phyloP scores from a whole-genome alignment of 257 asterid species.

The Gentiana dahurica region DNA sequence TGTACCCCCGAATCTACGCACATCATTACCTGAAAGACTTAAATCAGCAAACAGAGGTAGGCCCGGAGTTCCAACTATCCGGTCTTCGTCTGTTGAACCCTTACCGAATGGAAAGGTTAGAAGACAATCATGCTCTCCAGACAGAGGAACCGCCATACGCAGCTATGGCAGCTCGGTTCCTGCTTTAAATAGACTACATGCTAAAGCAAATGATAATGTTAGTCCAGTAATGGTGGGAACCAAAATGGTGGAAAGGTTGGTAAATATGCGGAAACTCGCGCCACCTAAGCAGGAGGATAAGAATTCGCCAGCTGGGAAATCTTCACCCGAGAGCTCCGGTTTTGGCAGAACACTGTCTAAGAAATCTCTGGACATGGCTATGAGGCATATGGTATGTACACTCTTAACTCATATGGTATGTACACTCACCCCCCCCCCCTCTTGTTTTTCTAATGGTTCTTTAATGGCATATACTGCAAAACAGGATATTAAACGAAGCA shows the following conservation, averaged over 20 bases:
- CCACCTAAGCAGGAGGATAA: slow-evolving; percentile 85
- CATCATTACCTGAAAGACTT: slow-evolving; percentile 79
- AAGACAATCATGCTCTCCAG: slow-evolving; percentile 91
- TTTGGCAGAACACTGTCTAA: slow-evolving; percentile 92
- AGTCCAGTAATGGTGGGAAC: slow-evolving; percentile 81
- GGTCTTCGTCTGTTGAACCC: slow-evolving; percentile 88
- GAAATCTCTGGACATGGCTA: slow-evolving; percentile 98
- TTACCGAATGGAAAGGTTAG: slow-evolving; percentile 72
- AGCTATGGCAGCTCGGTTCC: slow-evolving; percentile 68
- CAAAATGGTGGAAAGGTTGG: slow-evolving; percentile 93
- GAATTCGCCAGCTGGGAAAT: slow-evolving; percentile 88
- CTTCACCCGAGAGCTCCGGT: slow-evolving; percentile 89
- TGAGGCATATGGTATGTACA: slow-evolving; percentile 83
- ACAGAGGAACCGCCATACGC: slow-evolving; percentile 89
- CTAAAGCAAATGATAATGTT: slow-evolving; percentile 87
- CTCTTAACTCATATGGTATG: neutral
- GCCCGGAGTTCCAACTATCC: slow-evolving; percentile 74
- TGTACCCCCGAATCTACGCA: slow-evolving; percentile 85
- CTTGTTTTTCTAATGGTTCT: neutral
- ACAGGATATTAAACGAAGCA: slow-evolving; percentile 84
- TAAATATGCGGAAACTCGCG: slow-evolving; percentile 85
- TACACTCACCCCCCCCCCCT: no score
- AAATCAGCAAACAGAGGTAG: slow-evolving; percentile 90
- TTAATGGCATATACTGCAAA: slow-evolving; percentile 4
- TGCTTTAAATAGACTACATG: slow-evolving; percentile 59